phyloP scores from a whole-genome alignment of 176 grass and related monocot species.

The Chloris gayana region DNA sequence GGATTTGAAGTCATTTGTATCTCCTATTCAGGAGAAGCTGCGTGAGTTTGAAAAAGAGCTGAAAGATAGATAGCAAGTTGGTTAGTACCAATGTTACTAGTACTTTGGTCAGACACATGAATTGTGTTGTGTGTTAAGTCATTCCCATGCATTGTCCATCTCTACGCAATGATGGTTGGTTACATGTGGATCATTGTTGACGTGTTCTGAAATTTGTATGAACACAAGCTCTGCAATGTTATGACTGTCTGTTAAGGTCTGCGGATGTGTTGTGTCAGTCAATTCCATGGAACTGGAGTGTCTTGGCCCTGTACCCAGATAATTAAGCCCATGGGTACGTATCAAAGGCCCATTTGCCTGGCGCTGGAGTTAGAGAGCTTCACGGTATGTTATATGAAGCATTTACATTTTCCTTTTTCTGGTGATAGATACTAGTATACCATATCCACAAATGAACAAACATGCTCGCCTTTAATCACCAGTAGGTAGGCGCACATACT shows the following conservation, averaged over 20 bases:
- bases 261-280: background rate
- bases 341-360: background rate
- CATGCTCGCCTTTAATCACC: background rate
- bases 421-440: too few species aligned
- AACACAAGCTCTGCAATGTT: background rate
- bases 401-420: too few species aligned
- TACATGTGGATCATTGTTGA: background rate
- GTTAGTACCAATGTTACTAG: too few species aligned
- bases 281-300: background rate
- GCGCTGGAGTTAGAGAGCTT: too few species aligned
- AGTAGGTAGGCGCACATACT: background rate
- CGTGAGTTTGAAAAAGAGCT: slow-evolving; percentile 64
- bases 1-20: slow-evolving; percentile 64
- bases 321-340: background rate
- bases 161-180: background rate
- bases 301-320: background rate
- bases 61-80: slow-evolving; percentile 62
- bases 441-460: background rate
- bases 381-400: too few species aligned
- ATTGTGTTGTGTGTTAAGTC: background rate
- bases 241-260: background rate
- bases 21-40: slow-evolving; percentile 57
- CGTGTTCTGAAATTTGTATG: too few species aligned
- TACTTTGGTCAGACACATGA: too few species aligned
- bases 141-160: background rate